These are phyloP conservation scores for Rutstroemia sp. DNA, from an alignment of 2,329 filamentous ascomycete species.

Conservation along the genomic window DNA sequence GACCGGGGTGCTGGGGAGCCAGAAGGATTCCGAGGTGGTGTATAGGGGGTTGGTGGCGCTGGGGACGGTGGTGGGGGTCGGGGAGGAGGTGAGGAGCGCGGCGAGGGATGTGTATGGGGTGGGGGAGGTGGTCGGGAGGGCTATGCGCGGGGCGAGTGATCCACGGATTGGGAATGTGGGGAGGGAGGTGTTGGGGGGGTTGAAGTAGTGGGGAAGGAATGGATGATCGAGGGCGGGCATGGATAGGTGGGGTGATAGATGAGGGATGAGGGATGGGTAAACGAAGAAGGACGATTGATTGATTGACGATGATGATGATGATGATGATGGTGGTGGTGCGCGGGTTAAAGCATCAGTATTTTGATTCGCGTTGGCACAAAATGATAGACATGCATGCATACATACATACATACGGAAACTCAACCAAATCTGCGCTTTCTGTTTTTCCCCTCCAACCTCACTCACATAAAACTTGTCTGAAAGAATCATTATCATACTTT, in stretches of 20 bases:
- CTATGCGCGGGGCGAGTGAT: conserved; percentile 48
- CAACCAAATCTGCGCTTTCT: neutral
- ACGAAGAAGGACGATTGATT: neutral
- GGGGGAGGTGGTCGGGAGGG: conserved; percentile 37
- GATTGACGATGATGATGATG: neutral
- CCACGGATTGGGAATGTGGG: conserved; percentile 53
- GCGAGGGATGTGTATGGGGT: conserved; percentile 51
- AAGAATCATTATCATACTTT: too few species aligned
- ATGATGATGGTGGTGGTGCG: neutral
- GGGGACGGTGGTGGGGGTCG: conserved; percentile 65
- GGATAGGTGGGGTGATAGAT: neutral
- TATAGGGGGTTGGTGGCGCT: conserved; percentile 77
- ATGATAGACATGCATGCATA: neutral
- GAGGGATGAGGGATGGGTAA: neutral
- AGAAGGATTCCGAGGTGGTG: conserved; percentile 72
- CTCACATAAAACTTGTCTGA: too few species aligned
- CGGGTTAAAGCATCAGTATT: too few species aligned
- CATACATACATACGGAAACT: too few species aligned
- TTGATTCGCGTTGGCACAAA: neutral
- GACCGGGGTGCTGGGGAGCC: conserved; percentile 53
- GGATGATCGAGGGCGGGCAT: too few species aligned
- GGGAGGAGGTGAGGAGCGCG: conserved; percentile 46
- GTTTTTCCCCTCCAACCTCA: neutral
- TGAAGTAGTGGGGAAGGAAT: conserved; percentile 10
- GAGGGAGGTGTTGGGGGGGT: conserved; percentile 41